Evolutionary conservation across 169 alveolate species (phyloP).

Genomic region (Perkinsus chesapeaki): DNA sequence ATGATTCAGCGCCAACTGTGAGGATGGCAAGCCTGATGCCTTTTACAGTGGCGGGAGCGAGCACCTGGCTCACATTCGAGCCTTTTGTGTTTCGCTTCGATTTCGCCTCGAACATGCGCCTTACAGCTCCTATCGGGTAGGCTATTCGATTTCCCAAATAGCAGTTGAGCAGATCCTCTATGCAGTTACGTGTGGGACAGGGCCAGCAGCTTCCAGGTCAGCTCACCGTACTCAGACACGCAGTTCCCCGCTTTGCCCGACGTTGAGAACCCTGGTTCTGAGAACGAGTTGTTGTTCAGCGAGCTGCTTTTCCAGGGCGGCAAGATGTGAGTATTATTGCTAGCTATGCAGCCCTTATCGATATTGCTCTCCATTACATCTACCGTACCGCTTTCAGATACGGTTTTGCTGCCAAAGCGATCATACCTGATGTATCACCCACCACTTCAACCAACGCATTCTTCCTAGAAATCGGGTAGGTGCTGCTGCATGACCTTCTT

Average conservation of each 20-base stretch:
- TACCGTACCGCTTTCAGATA: neutral
- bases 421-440: neutral
- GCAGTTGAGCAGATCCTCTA: neutral
- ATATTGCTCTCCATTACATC: too few relatives aligned
- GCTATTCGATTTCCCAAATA: neutral
- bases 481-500: too few relatives aligned
- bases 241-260: neutral
- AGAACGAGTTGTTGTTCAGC: neutral
- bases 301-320: neutral
- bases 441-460: neutral
- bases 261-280: neutral
- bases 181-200: neutral
- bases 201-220: neutral
- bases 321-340: neutral
- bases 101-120: neutral
- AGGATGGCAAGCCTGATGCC: neutral
- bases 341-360: too few relatives aligned
- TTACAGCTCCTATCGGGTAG: neutral
- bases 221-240: neutral
- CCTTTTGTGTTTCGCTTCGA: neutral
- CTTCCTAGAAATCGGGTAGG: conserved; percentile 8
- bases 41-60: neutral
- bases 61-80: neutral
- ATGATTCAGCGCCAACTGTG: neutral
- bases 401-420: neutral